Evolutionary conservation across 2,329 filamentous ascomycete genomes (phyloP).

Genomic region (Trichoderma gracile): DNA sequence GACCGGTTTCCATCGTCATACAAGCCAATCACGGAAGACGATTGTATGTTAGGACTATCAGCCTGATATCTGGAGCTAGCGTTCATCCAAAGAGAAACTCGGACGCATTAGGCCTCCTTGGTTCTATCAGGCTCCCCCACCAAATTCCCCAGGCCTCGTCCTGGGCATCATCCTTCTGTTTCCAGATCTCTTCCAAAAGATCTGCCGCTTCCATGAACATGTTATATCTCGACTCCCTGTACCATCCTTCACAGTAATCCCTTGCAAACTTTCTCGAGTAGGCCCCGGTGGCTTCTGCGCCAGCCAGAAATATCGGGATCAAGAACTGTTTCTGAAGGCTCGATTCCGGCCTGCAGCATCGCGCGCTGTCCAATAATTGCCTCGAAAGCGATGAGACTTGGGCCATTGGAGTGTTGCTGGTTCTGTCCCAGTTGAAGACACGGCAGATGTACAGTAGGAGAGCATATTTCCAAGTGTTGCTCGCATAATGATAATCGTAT

Average conservation of each 20-base stretch:
- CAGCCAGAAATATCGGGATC: constrained; percentile 15
- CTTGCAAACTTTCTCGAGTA: constrained; percentile 21
- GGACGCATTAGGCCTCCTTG: neutral
- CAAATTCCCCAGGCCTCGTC: constrained; percentile 15
- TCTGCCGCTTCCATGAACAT: constrained; percentile 25
- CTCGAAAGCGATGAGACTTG: constrained; percentile 15
- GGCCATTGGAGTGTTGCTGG: neutral
- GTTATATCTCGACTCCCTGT: constrained; percentile 20
- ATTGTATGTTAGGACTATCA: too few species aligned
- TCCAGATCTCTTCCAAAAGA: constrained; percentile 24
- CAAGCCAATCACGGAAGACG: too few species aligned
- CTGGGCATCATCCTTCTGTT: neutral
- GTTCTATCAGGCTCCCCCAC: constrained; percentile 24
- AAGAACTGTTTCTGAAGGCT: constrained; percentile 21
- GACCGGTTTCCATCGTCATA: too few species aligned
- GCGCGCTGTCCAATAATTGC: constrained; percentile 18
- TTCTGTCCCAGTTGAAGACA: constrained; percentile 23
- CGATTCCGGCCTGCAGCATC: constrained; percentile 18
- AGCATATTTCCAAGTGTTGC: constrained; percentile 22
- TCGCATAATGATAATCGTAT: constrained; percentile 19
- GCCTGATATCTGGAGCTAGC: too few species aligned
- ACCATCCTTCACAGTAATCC: constrained; percentile 26
- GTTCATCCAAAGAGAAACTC: constrained; percentile 8
- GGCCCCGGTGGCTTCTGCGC: constrained; percentile 15
- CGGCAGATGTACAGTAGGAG: constrained; percentile 22